phyloP scores from a whole-genome alignment of 306 rosid genomes.

The Castanea sativa region DNA sequence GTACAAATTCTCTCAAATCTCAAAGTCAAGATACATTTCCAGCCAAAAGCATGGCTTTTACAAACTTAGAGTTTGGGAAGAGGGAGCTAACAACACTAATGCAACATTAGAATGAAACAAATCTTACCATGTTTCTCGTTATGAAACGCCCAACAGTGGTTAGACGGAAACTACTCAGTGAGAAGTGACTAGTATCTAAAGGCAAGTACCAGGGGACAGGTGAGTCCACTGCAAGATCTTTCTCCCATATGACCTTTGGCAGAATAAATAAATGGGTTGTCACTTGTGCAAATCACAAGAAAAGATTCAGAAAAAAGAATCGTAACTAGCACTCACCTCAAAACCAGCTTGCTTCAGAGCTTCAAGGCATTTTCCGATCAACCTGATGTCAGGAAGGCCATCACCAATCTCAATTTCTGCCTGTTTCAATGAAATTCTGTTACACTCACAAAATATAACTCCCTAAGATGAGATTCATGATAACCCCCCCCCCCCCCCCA shows the following conservation, averaged over 20 bases:
- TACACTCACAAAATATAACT: not conserved
- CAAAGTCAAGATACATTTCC: not conserved
- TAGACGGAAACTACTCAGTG: slow-evolving; percentile 87
- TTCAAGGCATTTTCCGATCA: slow-evolving; percentile 78
- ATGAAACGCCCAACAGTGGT: slow-evolving; percentile 75
- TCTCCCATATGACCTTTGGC: slow-evolving; percentile 78
- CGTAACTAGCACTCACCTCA: slow-evolving; percentile 59
- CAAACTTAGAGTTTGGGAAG: not conserved
- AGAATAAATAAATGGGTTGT: not conserved
- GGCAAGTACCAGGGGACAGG: slow-evolving; percentile 92
- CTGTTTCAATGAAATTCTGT: slow-evolving; percentile 31
- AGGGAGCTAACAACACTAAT: not conserved
- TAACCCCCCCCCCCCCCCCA: not conserved
- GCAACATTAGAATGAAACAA: not conserved
- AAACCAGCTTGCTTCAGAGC: slow-evolving; percentile 93
- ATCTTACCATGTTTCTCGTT: slow-evolving; percentile 79
- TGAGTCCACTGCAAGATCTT: slow-evolving; percentile 70
- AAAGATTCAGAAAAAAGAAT: not conserved
- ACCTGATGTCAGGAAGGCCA: slow-evolving; percentile 94
- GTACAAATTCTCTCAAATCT: not conserved
- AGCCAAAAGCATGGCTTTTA: not conserved
- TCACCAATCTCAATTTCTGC: slow-evolving; percentile 94
- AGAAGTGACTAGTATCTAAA: slow-evolving; percentile 80
- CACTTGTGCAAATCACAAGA: slow-evolving; percentile 12
- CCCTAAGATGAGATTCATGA: not conserved